Percentiles rank a stretch among this genome's conserved stretches.
Evolutionary conservation across 2,329 filamentous ascomycete genomes (phyloP).

Genomic region (Calonectria crousiana): DNA sequence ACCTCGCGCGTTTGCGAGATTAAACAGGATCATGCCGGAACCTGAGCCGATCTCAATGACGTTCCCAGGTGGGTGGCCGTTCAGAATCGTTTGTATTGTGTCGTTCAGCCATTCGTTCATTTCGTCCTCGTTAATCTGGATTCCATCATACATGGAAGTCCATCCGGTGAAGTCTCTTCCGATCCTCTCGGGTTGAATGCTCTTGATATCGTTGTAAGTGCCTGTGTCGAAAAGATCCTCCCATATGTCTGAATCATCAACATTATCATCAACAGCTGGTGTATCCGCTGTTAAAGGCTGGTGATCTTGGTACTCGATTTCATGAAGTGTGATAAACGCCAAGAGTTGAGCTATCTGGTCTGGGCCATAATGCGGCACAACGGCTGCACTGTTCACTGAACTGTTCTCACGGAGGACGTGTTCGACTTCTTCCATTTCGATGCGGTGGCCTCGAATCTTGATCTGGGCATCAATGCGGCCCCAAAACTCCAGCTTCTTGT

Average conservation of each 20-base stretch:
- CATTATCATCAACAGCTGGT: neutral
- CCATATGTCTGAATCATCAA: conserved; percentile 24
- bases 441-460: conserved; percentile 68
- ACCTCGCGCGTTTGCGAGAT: conserved; percentile 23
- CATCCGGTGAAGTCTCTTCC: conserved; percentile 47
- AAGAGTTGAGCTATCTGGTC: conserved; percentile 1
- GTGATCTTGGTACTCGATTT: neutral
- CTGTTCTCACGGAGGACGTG: conserved; percentile 26
- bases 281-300: neutral
- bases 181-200: conserved; percentile 20
- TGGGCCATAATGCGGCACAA: conserved; percentile 5
- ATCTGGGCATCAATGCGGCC: conserved; percentile 69
- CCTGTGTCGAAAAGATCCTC: conserved; percentile 31
- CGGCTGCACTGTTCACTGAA: neutral
- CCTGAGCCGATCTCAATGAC: conserved; percentile 48
- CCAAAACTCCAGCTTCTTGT: conserved; percentile 56
- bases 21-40: conserved; percentile 49
- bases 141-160: conserved; percentile 49
- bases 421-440: conserved; percentile 58
- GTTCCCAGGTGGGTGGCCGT: conserved; percentile 21
- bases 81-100: conserved; percentile 37
- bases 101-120: conserved; percentile 51
- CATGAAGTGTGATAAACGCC: conserved; percentile 16
- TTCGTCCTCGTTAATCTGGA: conserved; percentile 39
- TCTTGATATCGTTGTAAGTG: conserved; percentile 31